Evolutionary conservation across 108 stramenopile species (phyloP).

Genomic region (Nannochloropsis salina): DNA sequence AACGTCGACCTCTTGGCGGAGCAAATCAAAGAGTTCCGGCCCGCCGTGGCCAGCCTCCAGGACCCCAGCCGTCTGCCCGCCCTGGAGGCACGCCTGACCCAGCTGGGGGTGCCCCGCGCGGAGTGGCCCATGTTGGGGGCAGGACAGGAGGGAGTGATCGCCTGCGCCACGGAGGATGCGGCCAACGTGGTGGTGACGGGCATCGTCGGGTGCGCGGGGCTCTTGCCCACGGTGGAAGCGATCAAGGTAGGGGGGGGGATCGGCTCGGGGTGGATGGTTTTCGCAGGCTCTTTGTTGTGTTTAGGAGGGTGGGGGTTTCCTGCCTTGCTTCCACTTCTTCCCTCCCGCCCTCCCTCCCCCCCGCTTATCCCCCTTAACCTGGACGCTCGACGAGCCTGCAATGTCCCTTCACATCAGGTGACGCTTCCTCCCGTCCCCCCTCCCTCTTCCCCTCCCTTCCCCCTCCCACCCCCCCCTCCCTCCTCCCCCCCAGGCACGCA

Average conservation of each 20-base stretch:
- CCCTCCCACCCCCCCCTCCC: neutral
- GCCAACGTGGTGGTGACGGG: conserved; percentile 88
- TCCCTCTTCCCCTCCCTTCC: neutral
- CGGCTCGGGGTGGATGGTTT: too few relatives aligned
- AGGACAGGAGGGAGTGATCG: conserved; percentile 74
- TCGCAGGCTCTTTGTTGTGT: too few relatives aligned
- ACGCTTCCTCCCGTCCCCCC: too few relatives aligned
- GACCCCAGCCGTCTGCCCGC: conserved; percentile 57
- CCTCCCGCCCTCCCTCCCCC: neutral
- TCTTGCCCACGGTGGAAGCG: conserved; percentile 80
- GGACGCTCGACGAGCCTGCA: too few relatives aligned
- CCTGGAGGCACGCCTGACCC: conserved; percentile 40
- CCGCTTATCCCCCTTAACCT: neutral
- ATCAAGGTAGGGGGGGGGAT: conserved; percentile 70
- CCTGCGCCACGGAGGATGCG: conserved; percentile 63
- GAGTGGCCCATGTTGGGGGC: conserved; percentile 67
- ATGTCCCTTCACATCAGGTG: too few relatives aligned
- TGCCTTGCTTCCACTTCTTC: neutral
- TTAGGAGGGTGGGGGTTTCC: too few relatives aligned
- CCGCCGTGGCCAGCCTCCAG: conserved; percentile 62
- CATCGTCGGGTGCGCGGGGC: conserved; percentile 90
- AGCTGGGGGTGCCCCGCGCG: neutral
- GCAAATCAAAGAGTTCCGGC: conserved; percentile 77
- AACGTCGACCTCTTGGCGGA: conserved; percentile 81
- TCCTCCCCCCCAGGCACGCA: conserved; percentile 52